Evolutionary conservation across 1,284 basidiomycete genomes (phyloP), one percentile per base, ranked within the genome.

Genomic region (Anthracocystis walkeri): DNA sequence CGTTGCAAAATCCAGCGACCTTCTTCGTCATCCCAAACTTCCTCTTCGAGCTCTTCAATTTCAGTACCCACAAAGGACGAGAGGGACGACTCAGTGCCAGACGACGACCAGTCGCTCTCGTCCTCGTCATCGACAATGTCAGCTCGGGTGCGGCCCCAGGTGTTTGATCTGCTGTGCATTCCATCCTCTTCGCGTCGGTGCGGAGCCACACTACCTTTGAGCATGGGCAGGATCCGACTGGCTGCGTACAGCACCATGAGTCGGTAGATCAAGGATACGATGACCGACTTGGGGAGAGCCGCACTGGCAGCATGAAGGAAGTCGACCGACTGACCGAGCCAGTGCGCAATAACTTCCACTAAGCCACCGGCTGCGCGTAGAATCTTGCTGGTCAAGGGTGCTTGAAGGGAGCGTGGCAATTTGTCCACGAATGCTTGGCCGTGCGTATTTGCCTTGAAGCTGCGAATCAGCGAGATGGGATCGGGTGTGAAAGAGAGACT

Each of bases 201-300:
- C 0, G 65, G 60, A 6, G 61, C 65, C 1, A 75, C 67, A 12
- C 60, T 71, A 41, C 73, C 73, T 55, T 75, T 75, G 50, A 75
- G 63, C 73, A 75, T 75, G 23, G 80, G 81, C 49, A 84, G 56
- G 45, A 84, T 81, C 16, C 83, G 74, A 35, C 75, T 81, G 7
- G 82, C 82, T 0, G 81, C 75, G 60, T 84, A 84, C 20, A 84
- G 66, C 42, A 84, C 81, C 68, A 80, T 80, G 12, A 84, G 45
- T 14, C 83, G 70, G 45, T 82, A 84, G 12, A 84, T 74, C 27
- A 84, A 58, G 38, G 71, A 78, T 8, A 84, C 81, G 45, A 84
- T 79, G 20, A 84, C 80, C 31, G 75, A 78, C 42, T 77, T 78
- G 8, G 83, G 83, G 40, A 84, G 61, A 6, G 80, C 82, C 2